Evolutionary conservation across 768 basidiomycete species (phyloP).

Genomic region (Lactarius vividus): DNA sequence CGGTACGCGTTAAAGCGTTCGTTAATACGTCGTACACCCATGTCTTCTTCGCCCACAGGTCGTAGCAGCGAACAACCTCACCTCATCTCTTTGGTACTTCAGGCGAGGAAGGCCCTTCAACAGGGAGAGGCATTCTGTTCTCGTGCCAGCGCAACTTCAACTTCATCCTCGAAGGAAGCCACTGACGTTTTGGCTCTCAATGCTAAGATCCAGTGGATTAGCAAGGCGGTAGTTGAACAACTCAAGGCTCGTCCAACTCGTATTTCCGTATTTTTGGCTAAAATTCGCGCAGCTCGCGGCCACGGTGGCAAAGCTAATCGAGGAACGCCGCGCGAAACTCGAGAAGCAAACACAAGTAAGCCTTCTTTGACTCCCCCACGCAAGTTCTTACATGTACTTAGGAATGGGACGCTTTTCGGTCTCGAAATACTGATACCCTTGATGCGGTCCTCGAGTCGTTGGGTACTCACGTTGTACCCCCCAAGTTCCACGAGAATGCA

Average conservation of each 20-base stretch:
- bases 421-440: conserved; percentile 56
- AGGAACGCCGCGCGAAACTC: conserved; percentile 63
- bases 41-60: conserved; percentile 20
- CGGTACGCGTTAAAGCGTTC: conserved; percentile 6
- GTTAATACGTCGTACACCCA: background rate
- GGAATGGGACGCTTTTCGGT: conserved; percentile 72
- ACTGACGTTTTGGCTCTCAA: conserved; percentile 75
- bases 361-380: background rate
- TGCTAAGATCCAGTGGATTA: conserved; percentile 77
- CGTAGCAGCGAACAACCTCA: conserved; percentile 48
- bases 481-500: conserved; percentile 67
- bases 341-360: conserved; percentile 59
- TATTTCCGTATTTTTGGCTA: background rate
- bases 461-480: conserved; percentile 69
- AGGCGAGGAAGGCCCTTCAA: conserved; percentile 81
- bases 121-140: conserved; percentile 75
- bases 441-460: conserved; percentile 72
- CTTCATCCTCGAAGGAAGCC: conserved; percentile 60
- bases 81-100: conserved; percentile 70
- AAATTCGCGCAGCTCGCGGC: conserved; percentile 55
- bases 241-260: conserved; percentile 54
- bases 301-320: conserved; percentile 69
- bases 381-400: conserved; percentile 31
- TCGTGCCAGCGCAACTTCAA: conserved; percentile 60
- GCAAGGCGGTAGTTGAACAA: conserved; percentile 71